A percentile compares a stretch with the other conserved stretches of the same genome.
phyloP scores from a whole-genome alignment of 495 filamentous ascomycete genomes.

The Hypomontagnella monticulosa region DNA sequence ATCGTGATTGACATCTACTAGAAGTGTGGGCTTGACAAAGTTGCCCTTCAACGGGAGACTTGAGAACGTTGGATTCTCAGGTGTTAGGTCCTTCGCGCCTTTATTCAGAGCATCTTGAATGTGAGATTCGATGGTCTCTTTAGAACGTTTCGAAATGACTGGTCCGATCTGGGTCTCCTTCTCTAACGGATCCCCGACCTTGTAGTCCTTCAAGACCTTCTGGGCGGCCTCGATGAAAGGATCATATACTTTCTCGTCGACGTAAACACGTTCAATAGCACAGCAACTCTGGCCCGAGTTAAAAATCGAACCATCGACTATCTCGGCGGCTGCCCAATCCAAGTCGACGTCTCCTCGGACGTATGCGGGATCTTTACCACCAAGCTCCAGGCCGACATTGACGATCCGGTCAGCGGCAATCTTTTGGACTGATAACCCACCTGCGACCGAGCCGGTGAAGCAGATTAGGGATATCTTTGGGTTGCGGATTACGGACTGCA shows the following conservation, averaged over 20 bases:
- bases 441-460: constrained; percentile 93
- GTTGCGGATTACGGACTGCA: constrained; percentile 77
- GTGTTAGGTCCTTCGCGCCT: constrained; percentile 85
- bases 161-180: constrained; percentile 84
- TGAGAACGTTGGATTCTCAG: constrained; percentile 77
- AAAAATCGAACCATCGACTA: constrained; percentile 93
- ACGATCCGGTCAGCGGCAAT: constrained; percentile 82
- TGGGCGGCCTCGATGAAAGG: constrained; percentile 79
- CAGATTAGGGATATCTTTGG: constrained; percentile 79
- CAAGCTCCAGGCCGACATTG: constrained; percentile 86
- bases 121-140: constrained; percentile 78
- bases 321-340: constrained; percentile 88
- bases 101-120: constrained; percentile 85
- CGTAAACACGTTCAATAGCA: constrained; percentile 90
- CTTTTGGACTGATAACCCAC: constrained; percentile 84
- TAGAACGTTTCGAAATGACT: constrained; percentile 81
- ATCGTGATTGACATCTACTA: constrained; percentile 80
- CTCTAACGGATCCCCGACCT: constrained; percentile 85
- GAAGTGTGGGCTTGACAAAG: constrained; percentile 84
- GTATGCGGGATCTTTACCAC: constrained; percentile 94
- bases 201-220: constrained; percentile 86
- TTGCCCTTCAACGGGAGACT: constrained; percentile 77
- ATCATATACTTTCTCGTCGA: constrained; percentile 84
- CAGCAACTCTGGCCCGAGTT: constrained; percentile 98
- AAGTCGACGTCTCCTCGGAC: constrained; percentile 86